Evolutionary conservation across 441 rosid genomes (phyloP).

Genomic region (Biscutella laevigata): DNA sequence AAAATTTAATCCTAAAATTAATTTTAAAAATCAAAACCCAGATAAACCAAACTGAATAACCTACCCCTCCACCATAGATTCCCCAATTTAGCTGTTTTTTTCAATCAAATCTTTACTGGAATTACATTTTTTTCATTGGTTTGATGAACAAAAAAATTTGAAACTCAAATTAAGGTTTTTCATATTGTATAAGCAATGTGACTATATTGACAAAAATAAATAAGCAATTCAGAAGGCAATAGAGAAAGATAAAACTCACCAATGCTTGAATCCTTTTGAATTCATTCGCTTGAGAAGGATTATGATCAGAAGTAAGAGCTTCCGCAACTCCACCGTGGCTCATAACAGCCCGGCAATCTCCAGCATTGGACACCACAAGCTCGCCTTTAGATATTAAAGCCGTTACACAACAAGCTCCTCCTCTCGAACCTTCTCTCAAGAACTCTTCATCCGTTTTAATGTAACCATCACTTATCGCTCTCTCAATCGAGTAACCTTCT

Average conservation of each 20-base stretch:
- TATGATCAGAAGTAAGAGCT: conserved; percentile 80
- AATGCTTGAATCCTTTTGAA: conserved; percentile 46
- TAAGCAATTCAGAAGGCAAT: too few relatives aligned
- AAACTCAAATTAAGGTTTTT: too few relatives aligned
- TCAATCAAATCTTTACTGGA: background rate
- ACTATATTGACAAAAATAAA: too few relatives aligned
- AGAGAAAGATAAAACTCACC: conserved; percentile 48
- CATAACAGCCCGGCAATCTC: conserved; percentile 86
- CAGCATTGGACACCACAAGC: conserved; percentile 67
- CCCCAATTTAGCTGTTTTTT: background rate
- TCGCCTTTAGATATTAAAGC: conserved; percentile 57
- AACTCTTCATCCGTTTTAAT: conserved; percentile 60
- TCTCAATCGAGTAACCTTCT: conserved; percentile 32
- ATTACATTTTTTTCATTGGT: too few relatives aligned
- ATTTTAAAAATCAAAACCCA: too few relatives aligned
- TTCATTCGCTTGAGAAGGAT: conserved; percentile 67
- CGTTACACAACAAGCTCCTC: conserved; percentile 86
- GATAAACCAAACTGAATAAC: too few relatives aligned
- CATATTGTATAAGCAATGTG: too few relatives aligned
- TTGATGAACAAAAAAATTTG: too few relatives aligned
- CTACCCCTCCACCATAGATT: too few relatives aligned
- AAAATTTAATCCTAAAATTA: too few relatives aligned
- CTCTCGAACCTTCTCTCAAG: conserved; percentile 38
- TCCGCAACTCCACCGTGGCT: conserved; percentile 60
- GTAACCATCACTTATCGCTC: conserved; percentile 56